Evolutionary conservation across 192 early-diverging fungal genomes (phyloP).

Genomic region (Endogone sp.): DNA sequence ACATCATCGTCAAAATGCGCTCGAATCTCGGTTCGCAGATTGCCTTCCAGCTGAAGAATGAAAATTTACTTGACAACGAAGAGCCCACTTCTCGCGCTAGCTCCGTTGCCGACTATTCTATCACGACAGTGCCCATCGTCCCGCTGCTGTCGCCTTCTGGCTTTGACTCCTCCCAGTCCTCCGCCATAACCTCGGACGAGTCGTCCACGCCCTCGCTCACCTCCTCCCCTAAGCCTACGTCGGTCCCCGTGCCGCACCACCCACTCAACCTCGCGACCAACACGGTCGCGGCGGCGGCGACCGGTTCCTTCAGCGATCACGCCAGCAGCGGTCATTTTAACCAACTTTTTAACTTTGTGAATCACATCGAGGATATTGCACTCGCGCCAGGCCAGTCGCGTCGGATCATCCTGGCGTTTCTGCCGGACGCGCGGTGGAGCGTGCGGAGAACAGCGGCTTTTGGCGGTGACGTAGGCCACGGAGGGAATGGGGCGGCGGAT

Average conservation of each 20-base stretch:
- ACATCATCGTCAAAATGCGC: constrained; percentile 68
- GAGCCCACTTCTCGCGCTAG: constrained; percentile 41
- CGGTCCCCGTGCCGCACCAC: not conserved
- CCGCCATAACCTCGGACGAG: not conserved
- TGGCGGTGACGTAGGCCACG: constrained; percentile 5
- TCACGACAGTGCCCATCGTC: not conserved
- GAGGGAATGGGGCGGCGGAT: constrained; percentile 17
- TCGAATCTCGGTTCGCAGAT: constrained; percentile 77
- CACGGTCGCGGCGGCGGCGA: constrained; percentile 57
- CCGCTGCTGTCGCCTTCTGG: too few relatives aligned
- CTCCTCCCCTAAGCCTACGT: too few relatives aligned
- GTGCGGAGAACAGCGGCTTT: not conserved
- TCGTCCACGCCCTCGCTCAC: not conserved
- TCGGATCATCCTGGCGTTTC: constrained; percentile 77
- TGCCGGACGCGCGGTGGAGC: constrained; percentile 38
- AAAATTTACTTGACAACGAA: constrained; percentile 58
- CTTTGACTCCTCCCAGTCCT: not conserved
- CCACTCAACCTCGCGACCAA: constrained; percentile 51
- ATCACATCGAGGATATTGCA: constrained; percentile 66
- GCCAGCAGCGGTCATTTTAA: constrained; percentile 63
- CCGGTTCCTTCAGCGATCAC: constrained; percentile 30
- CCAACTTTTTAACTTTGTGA: constrained; percentile 92
- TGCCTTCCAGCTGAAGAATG: constrained; percentile 82
- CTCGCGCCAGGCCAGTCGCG: constrained; percentile 63
- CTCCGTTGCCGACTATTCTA: constrained; percentile 13